Base-by-base conservation (phyloP, 768 basidiomycete genomes). In the Neoboletus brunneissimus region DNA sequence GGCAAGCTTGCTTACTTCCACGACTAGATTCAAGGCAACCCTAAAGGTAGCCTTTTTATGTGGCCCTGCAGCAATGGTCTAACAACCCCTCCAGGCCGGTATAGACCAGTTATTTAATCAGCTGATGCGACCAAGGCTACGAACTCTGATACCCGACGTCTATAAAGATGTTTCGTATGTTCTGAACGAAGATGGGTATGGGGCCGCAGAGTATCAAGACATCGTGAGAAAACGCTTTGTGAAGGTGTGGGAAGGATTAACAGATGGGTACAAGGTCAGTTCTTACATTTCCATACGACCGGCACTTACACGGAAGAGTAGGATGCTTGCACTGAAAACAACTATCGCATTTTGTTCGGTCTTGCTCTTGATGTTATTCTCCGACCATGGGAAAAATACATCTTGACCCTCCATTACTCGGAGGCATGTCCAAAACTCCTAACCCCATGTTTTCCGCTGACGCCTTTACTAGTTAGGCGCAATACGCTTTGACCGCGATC, bases 71-170 rank as follows among this genome's bases (percentile, higher is more conserved):
- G 37, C 49, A 25, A 32, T 43, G 18, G 15, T 52, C 55, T 61
- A 15, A 68, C 23, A 4, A 42, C 15, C 16, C 46, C 23, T 52
- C 22, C 45, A 94, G 92, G 76, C 81, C 3, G 92, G 95, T 16
- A 76, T 97, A 27, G 97, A 99, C 63, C 93, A 96, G 64, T 77
- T 98, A 37, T 98, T 98, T 78, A 98, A 94, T 64, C 96, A 98
- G 67, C 78, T 98, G 11, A 81, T 95, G 64, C 83, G 95, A 20
- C 95, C 97, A 0, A 87, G 86, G 56, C 72, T 99, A 47, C 85
- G 97, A 25, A 89, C 83, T 35, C 77, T 98, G 45, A 79, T 98
- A 46, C 73, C 84, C 6, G 97, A 98, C 58, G 82, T 94, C 8
- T 97, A 96, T 73, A 94, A 88, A 67, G 95, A 95, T 60, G 81